phyloP scores from a whole-genome alignment of 768 basidiomycete species.

The Agrocybe chaxingu region DNA sequence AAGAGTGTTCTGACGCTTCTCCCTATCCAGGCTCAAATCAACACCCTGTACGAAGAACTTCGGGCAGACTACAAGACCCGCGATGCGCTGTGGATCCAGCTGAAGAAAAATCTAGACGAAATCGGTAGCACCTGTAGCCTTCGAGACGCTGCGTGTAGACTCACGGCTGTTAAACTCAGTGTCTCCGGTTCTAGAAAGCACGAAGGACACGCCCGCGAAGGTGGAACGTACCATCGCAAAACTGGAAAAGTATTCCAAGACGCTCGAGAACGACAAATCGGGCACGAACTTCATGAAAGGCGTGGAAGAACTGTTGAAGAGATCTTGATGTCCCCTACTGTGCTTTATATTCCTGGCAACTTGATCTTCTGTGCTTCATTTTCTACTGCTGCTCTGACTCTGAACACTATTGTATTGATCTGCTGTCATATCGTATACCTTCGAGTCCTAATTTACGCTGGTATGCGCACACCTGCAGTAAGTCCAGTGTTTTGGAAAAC shows the following conservation, averaged over 20 bases:
- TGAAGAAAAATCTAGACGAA: constrained; percentile 40
- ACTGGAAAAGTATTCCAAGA: constrained; percentile 53
- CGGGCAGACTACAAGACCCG: constrained; percentile 45
- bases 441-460: too few relatives aligned
- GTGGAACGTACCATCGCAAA: constrained; percentile 48
- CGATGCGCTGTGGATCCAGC: constrained; percentile 46
- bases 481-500: too few relatives aligned
- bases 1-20: neutral
- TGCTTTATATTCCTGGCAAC: neutral
- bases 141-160: neutral
- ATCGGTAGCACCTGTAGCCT: constrained; percentile 34
- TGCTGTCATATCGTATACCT: too few relatives aligned
- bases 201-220: constrained; percentile 45
- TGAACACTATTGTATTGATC: too few relatives aligned
- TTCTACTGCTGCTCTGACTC: neutral
- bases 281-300: constrained; percentile 8
- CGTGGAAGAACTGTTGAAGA: constrained; percentile 10
- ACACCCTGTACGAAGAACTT: constrained; percentile 40
- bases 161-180: constrained; percentile 27
- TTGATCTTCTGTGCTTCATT: neutral
- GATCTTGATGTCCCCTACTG: neutral
- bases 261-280: constrained; percentile 31
- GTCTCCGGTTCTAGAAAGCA: constrained; percentile 34
- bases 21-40: constrained; percentile 36
- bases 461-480: too few relatives aligned